These are phyloP conservation scores for Neopestalotiopsis sp. DNA, from an alignment of 2,329 filamentous ascomycete species.

Conservation along the genomic window DNA sequence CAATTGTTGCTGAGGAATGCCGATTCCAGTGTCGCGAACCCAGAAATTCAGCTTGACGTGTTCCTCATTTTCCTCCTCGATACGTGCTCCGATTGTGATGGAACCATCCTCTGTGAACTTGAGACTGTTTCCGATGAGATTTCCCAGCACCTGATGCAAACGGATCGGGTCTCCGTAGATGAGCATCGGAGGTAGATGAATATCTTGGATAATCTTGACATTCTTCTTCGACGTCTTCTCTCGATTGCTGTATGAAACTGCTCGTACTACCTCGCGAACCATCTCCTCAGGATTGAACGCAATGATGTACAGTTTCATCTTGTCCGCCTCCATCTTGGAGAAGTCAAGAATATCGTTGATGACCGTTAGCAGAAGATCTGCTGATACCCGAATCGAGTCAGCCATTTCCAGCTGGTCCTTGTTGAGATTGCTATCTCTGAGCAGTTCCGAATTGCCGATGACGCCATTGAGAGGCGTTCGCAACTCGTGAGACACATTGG, in stretches of 20 bases:
- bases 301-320: constrained; percentile 80
- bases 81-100: constrained; percentile 80
- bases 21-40: constrained; percentile 89
- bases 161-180: constrained; percentile 71
- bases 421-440: constrained; percentile 77
- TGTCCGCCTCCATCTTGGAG: constrained; percentile 89
- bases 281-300: constrained; percentile 72
- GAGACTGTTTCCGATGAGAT: constrained; percentile 89
- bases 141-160: constrained; percentile 74
- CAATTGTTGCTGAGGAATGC: constrained; percentile 82
- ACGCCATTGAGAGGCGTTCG: constrained; percentile 86
- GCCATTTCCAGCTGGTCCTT: constrained; percentile 84
- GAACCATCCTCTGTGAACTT: constrained; percentile 91
- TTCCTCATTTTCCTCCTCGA: constrained; percentile 73
- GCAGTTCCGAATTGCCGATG: constrained; percentile 85
- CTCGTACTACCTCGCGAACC: constrained; percentile 70
- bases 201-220: constrained; percentile 70
- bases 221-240: constrained; percentile 68
- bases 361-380: constrained; percentile 85
- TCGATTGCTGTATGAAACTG: constrained; percentile 69
- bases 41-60: constrained; percentile 81
- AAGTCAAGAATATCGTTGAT: constrained; percentile 98
- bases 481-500: constrained; percentile 82
- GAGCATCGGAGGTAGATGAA: constrained; percentile 76
- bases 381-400: constrained; percentile 85